Percentiles rank a stretch among this genome's conserved stretches.
Conservation (phyloP, 306 rosid genomes). For the Quercus wislizeni region DNA sequence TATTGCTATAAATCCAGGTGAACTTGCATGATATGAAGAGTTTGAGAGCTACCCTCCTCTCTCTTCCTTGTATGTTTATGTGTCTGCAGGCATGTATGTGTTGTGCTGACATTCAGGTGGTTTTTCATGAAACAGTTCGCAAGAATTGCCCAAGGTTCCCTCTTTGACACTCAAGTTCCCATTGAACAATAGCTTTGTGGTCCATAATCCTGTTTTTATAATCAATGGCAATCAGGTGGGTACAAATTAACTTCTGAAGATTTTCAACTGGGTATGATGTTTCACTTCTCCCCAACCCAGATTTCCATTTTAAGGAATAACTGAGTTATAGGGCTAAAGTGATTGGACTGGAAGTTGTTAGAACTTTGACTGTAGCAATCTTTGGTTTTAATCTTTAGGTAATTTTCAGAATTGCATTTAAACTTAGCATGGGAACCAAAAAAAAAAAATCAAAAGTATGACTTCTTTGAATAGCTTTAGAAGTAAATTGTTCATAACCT, state of each 20-base stretch:
- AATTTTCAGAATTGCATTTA: background rate
- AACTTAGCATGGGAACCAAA: background rate
- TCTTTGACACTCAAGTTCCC: slow-evolving; percentile 63
- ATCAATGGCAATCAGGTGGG: slow-evolving; percentile 53
- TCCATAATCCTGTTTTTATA: slow-evolving; percentile 56
- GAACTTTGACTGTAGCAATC: background rate
- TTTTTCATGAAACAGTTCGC: slow-evolving; percentile 43
- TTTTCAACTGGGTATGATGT: slow-evolving; percentile 7
- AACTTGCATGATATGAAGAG: slow-evolving; percentile 6
- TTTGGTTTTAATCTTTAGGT: background rate
- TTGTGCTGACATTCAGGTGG: slow-evolving; percentile 6
- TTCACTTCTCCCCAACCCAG: background rate
- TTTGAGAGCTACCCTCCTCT: slow-evolving; percentile 1
- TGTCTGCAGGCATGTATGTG: background rate
- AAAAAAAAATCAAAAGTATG: background rate
- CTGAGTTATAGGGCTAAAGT: background rate
- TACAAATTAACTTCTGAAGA: slow-evolving; percentile 12
- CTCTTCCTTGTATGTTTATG: background rate
- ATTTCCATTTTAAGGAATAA: background rate
- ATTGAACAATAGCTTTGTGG: slow-evolving; percentile 75
- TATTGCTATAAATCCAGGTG: slow-evolving; percentile 81
- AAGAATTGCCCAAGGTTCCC: slow-evolving; percentile 64
- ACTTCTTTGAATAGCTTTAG: background rate
- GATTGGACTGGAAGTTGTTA: background rate
- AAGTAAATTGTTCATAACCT: background rate